Evolutionary conservation across 768 basidiomycete genomes (phyloP), one percentile per base, ranked within the genome.

Genomic region (Austroboletus festivus): DNA sequence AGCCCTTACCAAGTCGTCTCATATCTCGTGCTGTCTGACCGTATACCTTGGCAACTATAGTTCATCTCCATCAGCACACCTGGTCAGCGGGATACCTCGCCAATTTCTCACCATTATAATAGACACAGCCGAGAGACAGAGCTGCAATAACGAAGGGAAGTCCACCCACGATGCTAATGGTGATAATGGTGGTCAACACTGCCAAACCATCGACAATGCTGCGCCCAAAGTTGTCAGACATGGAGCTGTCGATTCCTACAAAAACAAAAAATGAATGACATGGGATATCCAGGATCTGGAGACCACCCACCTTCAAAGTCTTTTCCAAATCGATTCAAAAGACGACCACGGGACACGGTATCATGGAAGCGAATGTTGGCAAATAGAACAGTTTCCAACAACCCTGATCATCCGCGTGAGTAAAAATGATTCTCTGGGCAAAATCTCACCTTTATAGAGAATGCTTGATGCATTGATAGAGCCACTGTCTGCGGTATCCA

Each of bases 301-400:
- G 19, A 4, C 34, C 10, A 33, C 51, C 23, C 48, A 69, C 77
- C 87, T 71, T 93, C 91, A 47, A 94, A 88, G 62, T 94, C 93
- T 65, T 94, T 94, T 37, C 93, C 92, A 53, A 89, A 87, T 39
- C 91, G 74, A 56, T 93, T 91, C 31, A 93, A 67, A 10, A 89
- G 70, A 2, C 92, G 81, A 5, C 93, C 93, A 31, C 90, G 81
- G 43, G 86, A 89, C 2, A 90, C 80, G 0, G 93, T 96, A 60
- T 96, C 93, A 57, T 95, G 93, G 75, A 96, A 95, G 35, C 93
- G 81, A 48, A 95, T 84, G 39, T 90, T 81, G 8, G 93, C 89
- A 59, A 93, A 93, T 1, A 96, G 71, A 3, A 95, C 84, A 1
- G 83, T 67, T 60, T 94, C 86, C 22, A 94, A 70, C 33, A 94